phyloP scores from a whole-genome alignment of 208 protist species.

The Acanthamoeba culbertsoni region DNA sequence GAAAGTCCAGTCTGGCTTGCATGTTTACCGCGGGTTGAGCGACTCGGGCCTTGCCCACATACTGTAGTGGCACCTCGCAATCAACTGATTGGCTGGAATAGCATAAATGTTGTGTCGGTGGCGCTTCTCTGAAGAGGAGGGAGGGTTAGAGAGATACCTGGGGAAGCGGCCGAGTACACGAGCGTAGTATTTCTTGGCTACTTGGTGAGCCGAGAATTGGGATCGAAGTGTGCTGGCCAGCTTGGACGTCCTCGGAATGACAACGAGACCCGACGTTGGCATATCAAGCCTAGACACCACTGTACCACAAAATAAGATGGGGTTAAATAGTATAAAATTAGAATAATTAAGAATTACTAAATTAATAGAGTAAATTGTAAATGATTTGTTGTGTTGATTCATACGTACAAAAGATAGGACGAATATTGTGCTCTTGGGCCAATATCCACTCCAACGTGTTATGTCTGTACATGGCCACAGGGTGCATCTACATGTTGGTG shows the following conservation, averaged over 20 bases:
- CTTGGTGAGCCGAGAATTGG: constrained; percentile 38
- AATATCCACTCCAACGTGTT: constrained; percentile 92
- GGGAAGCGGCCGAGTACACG: constrained; percentile 69
- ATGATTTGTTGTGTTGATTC: background rate
- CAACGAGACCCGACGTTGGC: constrained; percentile 79
- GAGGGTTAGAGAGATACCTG: background rate
- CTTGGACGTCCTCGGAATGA: constrained; percentile 66
- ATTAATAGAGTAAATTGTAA: background rate
- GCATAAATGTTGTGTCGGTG: background rate
- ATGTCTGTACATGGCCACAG: constrained; percentile 90
- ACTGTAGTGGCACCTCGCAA: background rate
- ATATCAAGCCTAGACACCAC: constrained; percentile 81
- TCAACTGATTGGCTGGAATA: background rate
- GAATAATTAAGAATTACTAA: background rate
- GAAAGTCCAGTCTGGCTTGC: background rate
- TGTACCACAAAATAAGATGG: background rate
- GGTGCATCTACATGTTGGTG: constrained; percentile 77
- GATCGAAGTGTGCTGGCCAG: constrained; percentile 57
- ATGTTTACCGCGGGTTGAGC: background rate
- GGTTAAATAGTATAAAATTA: background rate
- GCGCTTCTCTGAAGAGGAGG: background rate
- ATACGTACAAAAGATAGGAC: background rate
- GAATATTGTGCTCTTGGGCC: constrained; percentile 75
- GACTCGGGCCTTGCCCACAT: background rate
- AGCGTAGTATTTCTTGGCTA: constrained; percentile 72